These are phyloP conservation scores for Protomyces macrosporus DNA, from an alignment of 1,139 yeast genomes.

Conservation along the genomic window DNA sequence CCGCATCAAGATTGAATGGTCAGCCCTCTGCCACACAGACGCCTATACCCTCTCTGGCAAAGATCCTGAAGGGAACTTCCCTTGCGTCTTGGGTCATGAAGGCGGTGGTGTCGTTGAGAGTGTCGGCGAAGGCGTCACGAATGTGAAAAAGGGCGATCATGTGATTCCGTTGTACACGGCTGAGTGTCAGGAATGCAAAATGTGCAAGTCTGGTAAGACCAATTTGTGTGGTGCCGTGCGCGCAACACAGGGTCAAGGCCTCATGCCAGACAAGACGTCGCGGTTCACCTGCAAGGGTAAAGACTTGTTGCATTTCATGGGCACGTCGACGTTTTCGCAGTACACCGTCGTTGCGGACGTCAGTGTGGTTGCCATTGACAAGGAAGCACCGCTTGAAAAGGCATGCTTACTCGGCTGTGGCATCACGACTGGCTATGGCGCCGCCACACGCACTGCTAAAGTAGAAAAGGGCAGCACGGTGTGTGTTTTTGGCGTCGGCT, in stretches of 20 bases:
- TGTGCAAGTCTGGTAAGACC: slow-evolving; percentile 92
- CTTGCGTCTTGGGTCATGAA: slow-evolving; percentile 82
- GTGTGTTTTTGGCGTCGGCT: slow-evolving; percentile 96
- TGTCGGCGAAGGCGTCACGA: slow-evolving; percentile 86
- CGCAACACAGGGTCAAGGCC: slow-evolving; percentile 86
- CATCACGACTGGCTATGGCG: slow-evolving; percentile 97
- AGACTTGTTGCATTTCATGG: slow-evolving; percentile 87
- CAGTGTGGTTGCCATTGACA: slow-evolving; percentile 89
- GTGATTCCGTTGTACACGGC: slow-evolving; percentile 93
- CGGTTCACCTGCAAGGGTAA: slow-evolving; percentile 77
- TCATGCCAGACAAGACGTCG: slow-evolving; percentile 92
- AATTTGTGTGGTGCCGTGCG: slow-evolving; percentile 87
- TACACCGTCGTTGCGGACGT: slow-evolving; percentile 97
- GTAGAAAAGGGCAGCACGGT: slow-evolving; percentile 89
- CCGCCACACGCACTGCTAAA: slow-evolving; percentile 90
- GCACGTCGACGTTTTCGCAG: slow-evolving; percentile 92
- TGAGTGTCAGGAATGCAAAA: slow-evolving; percentile 90
- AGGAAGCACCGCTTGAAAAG: slow-evolving; percentile 74
- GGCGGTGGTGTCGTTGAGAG: slow-evolving; percentile 95
- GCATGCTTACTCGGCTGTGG: slow-evolving; percentile 96
- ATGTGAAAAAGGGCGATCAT: slow-evolving; percentile 80
- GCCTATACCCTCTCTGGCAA: slow-evolving; percentile 91
- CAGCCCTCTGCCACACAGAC: slow-evolving; percentile 98
- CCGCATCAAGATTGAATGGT: slow-evolving; percentile 75
- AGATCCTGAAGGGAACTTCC: slow-evolving; percentile 97